These are phyloP conservation scores for Elongisporangium prolatum DNA, from an alignment of 352 stramenopile genomes.

Conservation along the genomic window DNA sequence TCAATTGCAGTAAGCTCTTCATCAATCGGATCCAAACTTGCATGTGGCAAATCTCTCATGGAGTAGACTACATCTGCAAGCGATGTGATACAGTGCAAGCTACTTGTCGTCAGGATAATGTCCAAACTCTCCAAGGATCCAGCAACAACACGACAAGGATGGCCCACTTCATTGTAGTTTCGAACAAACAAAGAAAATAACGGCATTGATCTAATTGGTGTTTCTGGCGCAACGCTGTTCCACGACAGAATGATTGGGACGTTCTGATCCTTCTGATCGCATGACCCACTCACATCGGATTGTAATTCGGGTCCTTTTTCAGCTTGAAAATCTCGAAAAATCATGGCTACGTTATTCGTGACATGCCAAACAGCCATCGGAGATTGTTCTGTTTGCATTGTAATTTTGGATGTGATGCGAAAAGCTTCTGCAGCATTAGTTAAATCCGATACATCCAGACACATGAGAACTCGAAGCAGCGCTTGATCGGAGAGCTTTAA, in stretches of 20 bases:
- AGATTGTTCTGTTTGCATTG: conserved; percentile 12
- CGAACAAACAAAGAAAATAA: conserved; percentile 36
- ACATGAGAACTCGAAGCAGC: conserved; percentile 46
- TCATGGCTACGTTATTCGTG: conserved; percentile 36
- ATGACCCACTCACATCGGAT: not conserved
- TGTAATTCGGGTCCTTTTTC: not conserved
- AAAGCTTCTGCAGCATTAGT: conserved; percentile 19
- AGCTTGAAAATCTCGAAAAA: conserved; percentile 17
- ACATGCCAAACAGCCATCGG: conserved; percentile 54
- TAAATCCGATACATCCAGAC: conserved; percentile 36
- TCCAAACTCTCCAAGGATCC: conserved; percentile 43
- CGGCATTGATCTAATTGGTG: conserved; percentile 18
- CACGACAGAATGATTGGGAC: conserved; percentile 5
- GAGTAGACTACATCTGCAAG: conserved; percentile 2
- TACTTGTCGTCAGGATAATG: conserved; percentile 38
- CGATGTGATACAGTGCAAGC: conserved; percentile 33
- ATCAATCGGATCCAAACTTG: not conserved
- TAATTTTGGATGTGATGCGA: not conserved
- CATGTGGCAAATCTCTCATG: not conserved
- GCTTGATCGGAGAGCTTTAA: conserved; percentile 26
- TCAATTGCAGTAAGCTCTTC: not conserved
- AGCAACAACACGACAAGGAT: conserved; percentile 24
- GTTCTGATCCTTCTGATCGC: not conserved
- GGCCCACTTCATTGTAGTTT: conserved; percentile 38
- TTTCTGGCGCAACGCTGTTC: conserved; percentile 12